Evolutionary conservation across 2,329 filamentous ascomycete species (phyloP), one percentile per base, ranked within the genome.

Genomic region (Lachnellula arida): DNA sequence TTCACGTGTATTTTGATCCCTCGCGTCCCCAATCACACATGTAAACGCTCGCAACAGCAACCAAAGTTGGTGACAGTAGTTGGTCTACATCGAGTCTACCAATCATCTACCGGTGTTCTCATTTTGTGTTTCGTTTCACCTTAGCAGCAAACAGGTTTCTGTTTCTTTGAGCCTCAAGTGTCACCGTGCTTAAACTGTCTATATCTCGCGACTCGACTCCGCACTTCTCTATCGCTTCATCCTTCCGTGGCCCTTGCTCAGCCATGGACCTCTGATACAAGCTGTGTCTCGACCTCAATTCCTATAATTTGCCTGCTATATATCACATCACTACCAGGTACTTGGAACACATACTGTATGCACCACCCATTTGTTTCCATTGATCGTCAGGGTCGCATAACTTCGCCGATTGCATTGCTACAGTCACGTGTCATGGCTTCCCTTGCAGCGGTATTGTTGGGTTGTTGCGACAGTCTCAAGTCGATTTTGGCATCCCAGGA

Each of bases 401-500:
- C 50, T 50, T 34, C 39, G 44, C 25, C 46, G n/a, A 48, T 34
- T 44, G 35, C 32, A 5, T 23, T 39, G 23, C 3, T 37, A 11
- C 28, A 11, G 9, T 32, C 28, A 32, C 51, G 40, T 28, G 40
- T 17, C 15, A 63, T 63, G 58, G 54, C 56, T 14, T 40, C 59
- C 9, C 17, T 63, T 39, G 35, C 53, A n/a, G 44, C 54, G 23
- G 44, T 60, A 12, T 54, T 63, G 19, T 47, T 54, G 46, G 22
- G 34, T 22, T 60, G 56, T 40, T 48, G 55, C 12, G 55, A 59
- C 17, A 58, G 48, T 39, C 49, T 63, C 37, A 61, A 60, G 35
- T 58, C 53, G 9, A 57, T 60, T 35, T 49, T 62, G 5, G 62
- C 57, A 17, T 51, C 59, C 35, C 56, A 61, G 43, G 54, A 61